Evolutionary conservation across 2,329 filamentous ascomycete genomes (phyloP).

Genomic region (Beauveria medogensis): DNA sequence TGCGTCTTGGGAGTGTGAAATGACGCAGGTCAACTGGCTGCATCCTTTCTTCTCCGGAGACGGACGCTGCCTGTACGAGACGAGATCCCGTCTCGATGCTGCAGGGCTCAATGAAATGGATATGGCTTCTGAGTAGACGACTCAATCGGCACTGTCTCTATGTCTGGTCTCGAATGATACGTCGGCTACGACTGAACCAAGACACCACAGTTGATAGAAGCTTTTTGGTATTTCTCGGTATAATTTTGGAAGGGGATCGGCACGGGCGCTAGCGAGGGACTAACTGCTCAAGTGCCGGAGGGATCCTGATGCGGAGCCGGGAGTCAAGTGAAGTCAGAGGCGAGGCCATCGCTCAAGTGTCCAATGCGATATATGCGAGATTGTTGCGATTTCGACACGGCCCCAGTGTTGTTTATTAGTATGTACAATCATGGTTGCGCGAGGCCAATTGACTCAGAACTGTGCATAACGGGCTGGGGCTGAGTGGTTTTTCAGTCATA

Average conservation of each 20-base stretch:
- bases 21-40: neutral
- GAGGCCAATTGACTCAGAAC: neutral
- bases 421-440: neutral
- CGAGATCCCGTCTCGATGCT: neutral
- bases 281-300: neutral
- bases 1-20: neutral
- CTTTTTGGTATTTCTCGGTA: neutral
- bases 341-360: neutral
- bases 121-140: neutral
- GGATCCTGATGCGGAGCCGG: neutral
- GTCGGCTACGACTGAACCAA: neutral
- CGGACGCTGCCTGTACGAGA: neutral
- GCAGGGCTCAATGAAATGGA: neutral
- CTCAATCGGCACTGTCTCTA: neutral
- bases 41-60: neutral
- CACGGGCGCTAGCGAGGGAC: constrained; percentile 1
- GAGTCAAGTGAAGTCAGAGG: neutral
- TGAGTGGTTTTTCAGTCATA: neutral
- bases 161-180: neutral
- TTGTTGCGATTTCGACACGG: too few relatives aligned
- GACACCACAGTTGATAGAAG: neutral
- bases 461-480: neutral
- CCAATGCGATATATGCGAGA: too few relatives aligned
- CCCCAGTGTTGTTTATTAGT: too few relatives aligned
- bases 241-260: neutral